Conservation (phyloP, 768 basidiomycete species). For the Atractiella rhizophila region DNA sequence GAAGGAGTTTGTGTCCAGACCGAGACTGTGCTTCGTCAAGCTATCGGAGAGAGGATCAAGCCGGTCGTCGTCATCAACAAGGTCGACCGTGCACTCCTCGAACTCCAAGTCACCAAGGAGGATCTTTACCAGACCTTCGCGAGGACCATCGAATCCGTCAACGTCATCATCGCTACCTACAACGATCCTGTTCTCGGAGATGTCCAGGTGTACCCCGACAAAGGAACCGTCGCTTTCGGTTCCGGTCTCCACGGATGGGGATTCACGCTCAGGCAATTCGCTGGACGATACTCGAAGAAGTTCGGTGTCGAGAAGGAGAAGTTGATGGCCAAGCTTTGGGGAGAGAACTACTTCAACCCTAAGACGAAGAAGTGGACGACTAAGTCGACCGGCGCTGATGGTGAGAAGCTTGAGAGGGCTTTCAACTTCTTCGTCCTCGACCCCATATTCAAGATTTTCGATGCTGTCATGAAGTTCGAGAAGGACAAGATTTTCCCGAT, state of each 20-base stretch:
- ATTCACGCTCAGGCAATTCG: conserved; percentile 96
- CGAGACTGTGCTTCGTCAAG: conserved; percentile 94
- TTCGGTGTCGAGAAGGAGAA: conserved; percentile 97
- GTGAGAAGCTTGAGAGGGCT: conserved; percentile 83
- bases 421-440: conserved; percentile 94
- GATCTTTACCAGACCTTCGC: conserved; percentile 91
- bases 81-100: conserved; percentile 95
- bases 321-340: conserved; percentile 95
- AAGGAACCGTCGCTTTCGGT: conserved; percentile 93
- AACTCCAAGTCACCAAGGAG: conserved; percentile 91
- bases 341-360: conserved; percentile 98
- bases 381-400: conserved; percentile 43
- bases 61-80: conserved; percentile 99
- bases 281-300: conserved; percentile 78
- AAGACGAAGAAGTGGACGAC: conserved; percentile 88
- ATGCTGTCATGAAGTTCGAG: conserved; percentile 97
- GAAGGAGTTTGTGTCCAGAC: conserved; percentile 99
- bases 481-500: conserved; percentile 60
- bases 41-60: conserved; percentile 93
- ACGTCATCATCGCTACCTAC: conserved; percentile 96
- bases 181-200: conserved; percentile 81
- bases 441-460: conserved; percentile 96
- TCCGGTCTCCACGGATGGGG: conserved; percentile 99
- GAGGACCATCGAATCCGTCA: conserved; percentile 89
- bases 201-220: conserved; percentile 94